Conservation (phyloP, 164 flowering plant genomes). For the Paratinospora sagittata region DNA sequence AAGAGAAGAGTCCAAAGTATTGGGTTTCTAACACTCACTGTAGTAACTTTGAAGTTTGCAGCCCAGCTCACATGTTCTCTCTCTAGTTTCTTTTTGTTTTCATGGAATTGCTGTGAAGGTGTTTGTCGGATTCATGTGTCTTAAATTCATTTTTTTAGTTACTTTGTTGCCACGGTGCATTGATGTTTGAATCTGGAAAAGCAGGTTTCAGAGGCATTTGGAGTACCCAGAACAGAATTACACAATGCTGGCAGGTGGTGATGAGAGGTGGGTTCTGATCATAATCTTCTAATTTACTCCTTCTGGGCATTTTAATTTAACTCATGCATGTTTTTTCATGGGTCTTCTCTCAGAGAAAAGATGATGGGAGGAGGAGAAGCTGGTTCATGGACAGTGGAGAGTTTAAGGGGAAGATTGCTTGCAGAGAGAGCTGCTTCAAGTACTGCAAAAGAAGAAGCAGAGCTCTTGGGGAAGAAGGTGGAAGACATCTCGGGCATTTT, state of each 20-base stretch:
- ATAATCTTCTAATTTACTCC: not conserved
- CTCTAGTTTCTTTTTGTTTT: not conserved
- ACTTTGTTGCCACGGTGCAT: not conserved
- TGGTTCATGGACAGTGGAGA: slow-evolving; percentile 56
- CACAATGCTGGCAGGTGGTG: slow-evolving; percentile 18
- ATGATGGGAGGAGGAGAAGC: slow-evolving; percentile 44
- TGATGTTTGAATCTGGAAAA: no score
- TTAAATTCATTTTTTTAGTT: no score
- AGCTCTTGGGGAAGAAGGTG: slow-evolving; percentile 54
- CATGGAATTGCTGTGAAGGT: not conserved
- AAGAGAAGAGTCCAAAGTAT: slow-evolving; percentile 7
- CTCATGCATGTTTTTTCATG: slow-evolving; percentile 1
- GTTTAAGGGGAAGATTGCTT: slow-evolving; percentile 75
- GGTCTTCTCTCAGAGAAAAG: slow-evolving; percentile 32
- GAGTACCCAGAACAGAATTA: slow-evolving; percentile 6
- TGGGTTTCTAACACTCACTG: not conserved
- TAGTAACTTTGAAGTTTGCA: slow-evolving; percentile 6
- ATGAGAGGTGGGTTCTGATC: slow-evolving; percentile 36
- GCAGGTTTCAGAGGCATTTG: slow-evolving; percentile 7
- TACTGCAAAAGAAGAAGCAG: slow-evolving; percentile 52
- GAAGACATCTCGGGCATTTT: not conserved
- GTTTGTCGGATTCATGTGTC: not conserved
- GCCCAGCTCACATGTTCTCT: not conserved
- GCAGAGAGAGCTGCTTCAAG: slow-evolving; percentile 77
- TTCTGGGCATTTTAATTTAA: not conserved